Percentiles rank a stretch among this genome's conserved stretches.
phyloP scores from a whole-genome alignment of 192 early-diverging fungal species.

The Backusella luteola region DNA sequence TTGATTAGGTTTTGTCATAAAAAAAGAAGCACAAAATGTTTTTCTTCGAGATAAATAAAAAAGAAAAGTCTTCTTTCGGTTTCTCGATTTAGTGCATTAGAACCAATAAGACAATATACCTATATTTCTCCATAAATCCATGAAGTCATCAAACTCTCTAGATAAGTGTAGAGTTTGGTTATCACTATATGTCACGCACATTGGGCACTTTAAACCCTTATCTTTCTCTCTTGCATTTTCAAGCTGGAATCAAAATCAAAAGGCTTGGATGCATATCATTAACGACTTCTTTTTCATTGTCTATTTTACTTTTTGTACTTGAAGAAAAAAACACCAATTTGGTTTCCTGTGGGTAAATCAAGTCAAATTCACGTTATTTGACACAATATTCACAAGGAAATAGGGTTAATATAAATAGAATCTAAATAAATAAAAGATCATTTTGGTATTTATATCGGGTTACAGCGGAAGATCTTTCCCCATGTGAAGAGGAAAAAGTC shows the following conservation, averaged over 20 bases:
- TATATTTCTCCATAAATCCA: not conserved
- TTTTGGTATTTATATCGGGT: conserved; percentile 7
- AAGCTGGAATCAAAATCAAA: not conserved
- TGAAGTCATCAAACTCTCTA: not conserved
- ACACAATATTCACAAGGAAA: conserved; percentile 4
- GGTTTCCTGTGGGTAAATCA: conserved; percentile 2
- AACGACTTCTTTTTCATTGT: not conserved
- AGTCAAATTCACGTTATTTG: conserved; percentile 2
- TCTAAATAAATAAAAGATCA: not conserved
- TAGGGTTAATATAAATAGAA: not conserved
- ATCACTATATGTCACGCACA: not conserved
- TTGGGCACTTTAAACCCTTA: not conserved
- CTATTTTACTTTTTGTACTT: not conserved
- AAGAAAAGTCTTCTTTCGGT: not conserved
- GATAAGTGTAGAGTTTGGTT: not conserved
- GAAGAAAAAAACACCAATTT: not conserved
- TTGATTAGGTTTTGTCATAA: too few species aligned
- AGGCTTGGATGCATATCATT: not conserved
- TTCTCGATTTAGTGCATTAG: not conserved
- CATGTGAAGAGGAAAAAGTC: conserved; percentile 1
- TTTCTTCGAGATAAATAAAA: not conserved
- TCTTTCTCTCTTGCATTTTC: not conserved
- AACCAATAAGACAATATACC: not conserved
- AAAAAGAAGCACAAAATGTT: not conserved
- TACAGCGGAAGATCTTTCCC: conserved; percentile 1